Conservation (phyloP, 2,329 filamentous ascomycete species). For the Coleophoma eucalyptorum region DNA sequence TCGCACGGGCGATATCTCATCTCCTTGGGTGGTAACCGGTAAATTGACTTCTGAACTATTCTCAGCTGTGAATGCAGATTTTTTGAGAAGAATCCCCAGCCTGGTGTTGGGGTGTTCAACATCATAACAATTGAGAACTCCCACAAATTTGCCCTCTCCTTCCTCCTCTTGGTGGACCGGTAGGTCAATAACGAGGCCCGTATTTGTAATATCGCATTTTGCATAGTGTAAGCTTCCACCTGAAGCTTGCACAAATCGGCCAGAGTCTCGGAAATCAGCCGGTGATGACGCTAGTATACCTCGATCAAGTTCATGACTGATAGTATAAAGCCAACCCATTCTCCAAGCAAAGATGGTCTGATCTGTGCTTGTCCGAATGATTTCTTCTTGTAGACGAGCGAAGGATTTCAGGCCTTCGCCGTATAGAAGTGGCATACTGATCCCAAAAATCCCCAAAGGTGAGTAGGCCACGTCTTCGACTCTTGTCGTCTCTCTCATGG, state of each 20-base stretch:
- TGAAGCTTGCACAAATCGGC: neutral
- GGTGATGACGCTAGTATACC: constrained; percentile 1
- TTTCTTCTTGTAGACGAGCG: constrained; percentile 29
- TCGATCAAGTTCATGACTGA: neutral
- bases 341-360: constrained; percentile 29
- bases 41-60: neutral
- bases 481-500: constrained; percentile 25
- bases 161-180: neutral
- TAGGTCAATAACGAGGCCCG: neutral
- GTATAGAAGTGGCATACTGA: constrained; percentile 31
- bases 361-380: constrained; percentile 28
- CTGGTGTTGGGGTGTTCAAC: neutral
- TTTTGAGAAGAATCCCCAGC: neutral
- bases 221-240: neutral
- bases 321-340: neutral
- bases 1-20: neutral
- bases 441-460: constrained; percentile 29
- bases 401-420: constrained; percentile 30
- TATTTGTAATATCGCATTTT: neutral
- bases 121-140: neutral
- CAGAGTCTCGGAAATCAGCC: constrained; percentile 1
- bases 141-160: neutral
- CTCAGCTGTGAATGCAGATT: neutral
- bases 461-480: constrained; percentile 27
- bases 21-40: neutral